Evolutionary conservation across 2,329 filamentous ascomycete genomes (phyloP).

Genomic region (Botrytis fragariae): DNA sequence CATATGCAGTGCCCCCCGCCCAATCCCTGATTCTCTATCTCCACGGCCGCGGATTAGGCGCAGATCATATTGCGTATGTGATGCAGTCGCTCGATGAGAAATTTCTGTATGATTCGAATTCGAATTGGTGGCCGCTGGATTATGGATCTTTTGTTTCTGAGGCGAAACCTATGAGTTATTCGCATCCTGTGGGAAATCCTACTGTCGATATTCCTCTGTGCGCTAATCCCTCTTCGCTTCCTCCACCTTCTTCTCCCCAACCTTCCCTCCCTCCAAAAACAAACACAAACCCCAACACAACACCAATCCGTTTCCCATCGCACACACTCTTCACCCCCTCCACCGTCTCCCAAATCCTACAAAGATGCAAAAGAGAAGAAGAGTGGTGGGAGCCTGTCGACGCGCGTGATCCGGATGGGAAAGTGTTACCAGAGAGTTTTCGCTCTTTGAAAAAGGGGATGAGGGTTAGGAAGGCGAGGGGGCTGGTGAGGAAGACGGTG

Average conservation of each 20-base stretch:
- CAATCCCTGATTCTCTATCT: conserved; percentile 11
- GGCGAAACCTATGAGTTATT: neutral
- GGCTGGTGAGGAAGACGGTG: neutral
- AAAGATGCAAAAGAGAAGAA: neutral
- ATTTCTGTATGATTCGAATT: conserved; percentile 7
- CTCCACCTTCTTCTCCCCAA: too few species aligned
- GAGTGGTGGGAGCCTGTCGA: neutral
- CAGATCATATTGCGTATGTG: neutral
- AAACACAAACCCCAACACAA: conserved; percentile 4
- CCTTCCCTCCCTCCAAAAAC: neutral
- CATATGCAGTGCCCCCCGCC: neutral
- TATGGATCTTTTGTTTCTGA: neutral
- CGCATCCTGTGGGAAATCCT: neutral
- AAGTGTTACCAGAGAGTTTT: neutral
- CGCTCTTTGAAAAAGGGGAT: neutral
- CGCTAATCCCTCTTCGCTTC: neutral
- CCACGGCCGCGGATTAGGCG: neutral
- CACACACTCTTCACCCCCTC: conserved; percentile 69
- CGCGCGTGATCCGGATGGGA: neutral
- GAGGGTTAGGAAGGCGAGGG: neutral
- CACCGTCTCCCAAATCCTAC: conserved; percentile 75
- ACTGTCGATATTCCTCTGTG: neutral
- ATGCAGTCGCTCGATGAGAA: neutral
- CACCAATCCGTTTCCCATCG: conserved; percentile 43
- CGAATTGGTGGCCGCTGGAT: neutral